phyloP scores from a whole-genome alignment of 352 stramenopile species.

The Phytophthora multivora region DNA sequence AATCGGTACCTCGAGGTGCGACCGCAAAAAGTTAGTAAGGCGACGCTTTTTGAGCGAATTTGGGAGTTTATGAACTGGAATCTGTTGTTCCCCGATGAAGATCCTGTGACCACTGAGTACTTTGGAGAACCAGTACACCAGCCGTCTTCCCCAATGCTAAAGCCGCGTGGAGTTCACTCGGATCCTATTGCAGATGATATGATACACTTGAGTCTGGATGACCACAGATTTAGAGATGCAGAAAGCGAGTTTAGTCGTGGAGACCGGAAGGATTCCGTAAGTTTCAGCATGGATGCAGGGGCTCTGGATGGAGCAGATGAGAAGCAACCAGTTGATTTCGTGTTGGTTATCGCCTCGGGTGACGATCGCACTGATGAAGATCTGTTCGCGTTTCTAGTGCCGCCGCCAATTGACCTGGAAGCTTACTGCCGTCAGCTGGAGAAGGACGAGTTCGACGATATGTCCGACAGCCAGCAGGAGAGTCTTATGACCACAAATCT shows the following conservation, averaged over 20 bases:
- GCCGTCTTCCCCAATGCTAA: conserved; percentile 51
- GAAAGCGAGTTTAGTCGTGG: conserved; percentile 11
- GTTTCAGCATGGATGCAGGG: conserved; percentile 10
- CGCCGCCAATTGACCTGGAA: conserved; percentile 81
- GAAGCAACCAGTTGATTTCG: conserved; percentile 69
- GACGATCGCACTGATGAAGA: conserved; percentile 87
- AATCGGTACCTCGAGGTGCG: conserved; percentile 80
- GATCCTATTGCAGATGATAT: conserved; percentile 17
- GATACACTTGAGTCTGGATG: conserved; percentile 10
- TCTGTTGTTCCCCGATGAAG: conserved; percentile 68
- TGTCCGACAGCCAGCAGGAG: conserved; percentile 25
- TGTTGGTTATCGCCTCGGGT: conserved; percentile 84
- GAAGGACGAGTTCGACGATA: conserved; percentile 57
- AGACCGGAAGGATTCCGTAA: conserved; percentile 30
- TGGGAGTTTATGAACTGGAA: conserved; percentile 88
- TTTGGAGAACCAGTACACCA: conserved; percentile 66
- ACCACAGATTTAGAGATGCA: conserved; percentile 5
- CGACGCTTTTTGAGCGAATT: conserved; percentile 77
- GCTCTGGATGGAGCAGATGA: conserved; percentile 24
- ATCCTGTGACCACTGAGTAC: conserved; percentile 66
- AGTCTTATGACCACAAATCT: background rate
- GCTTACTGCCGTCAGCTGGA: conserved; percentile 80
- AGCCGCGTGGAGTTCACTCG: conserved; percentile 38
- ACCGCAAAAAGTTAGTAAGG: conserved; percentile 84
- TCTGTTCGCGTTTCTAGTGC: conserved; percentile 77